phyloP scores from a whole-genome alignment of 148 eudicot genomes.

The Polygonum maritimum region DNA sequence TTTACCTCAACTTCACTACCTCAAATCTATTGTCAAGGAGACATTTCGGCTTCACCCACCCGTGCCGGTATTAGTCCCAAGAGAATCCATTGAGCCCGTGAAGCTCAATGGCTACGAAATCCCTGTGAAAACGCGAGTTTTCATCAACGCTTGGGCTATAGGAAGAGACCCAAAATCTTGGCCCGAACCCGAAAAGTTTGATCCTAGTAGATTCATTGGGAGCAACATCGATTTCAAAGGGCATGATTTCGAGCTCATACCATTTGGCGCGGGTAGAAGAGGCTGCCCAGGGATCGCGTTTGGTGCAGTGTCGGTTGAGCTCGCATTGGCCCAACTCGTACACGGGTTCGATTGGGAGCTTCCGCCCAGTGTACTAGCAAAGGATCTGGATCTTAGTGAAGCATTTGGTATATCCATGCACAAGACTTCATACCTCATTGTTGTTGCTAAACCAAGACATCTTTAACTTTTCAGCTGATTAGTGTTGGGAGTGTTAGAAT shows the following conservation, averaged over 20 bases:
- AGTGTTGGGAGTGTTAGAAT: not conserved
- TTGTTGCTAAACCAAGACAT: constrained; percentile 22
- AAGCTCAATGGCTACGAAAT: constrained; percentile 32
- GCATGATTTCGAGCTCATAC: constrained; percentile 52
- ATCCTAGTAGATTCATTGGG: constrained; percentile 40
- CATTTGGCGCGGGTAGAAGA: constrained; percentile 67
- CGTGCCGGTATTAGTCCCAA: constrained; percentile 45
- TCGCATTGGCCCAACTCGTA: constrained; percentile 50
- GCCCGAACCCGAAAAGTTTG: constrained; percentile 42
- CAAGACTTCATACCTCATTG: constrained; percentile 25
- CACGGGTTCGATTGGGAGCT: constrained; percentile 56
- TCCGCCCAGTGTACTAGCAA: constrained; percentile 24
- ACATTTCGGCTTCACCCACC: constrained; percentile 43
- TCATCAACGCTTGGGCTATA: constrained; percentile 52
- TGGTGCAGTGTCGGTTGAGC: constrained; percentile 32
- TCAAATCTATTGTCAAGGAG: constrained; percentile 51
- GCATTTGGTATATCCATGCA: constrained; percentile 51
- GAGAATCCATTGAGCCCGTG: constrained; percentile 38
- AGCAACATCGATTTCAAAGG: constrained; percentile 44
- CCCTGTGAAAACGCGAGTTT: constrained; percentile 34
- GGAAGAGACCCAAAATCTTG: constrained; percentile 46
- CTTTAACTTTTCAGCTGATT: not conserved
- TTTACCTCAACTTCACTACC: constrained; percentile 32
- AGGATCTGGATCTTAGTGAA: constrained; percentile 48
- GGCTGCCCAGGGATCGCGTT: constrained; percentile 51